Base-by-base conservation (phyloP, 139 green algal species). In the Coccomyxa sp. region DNA sequence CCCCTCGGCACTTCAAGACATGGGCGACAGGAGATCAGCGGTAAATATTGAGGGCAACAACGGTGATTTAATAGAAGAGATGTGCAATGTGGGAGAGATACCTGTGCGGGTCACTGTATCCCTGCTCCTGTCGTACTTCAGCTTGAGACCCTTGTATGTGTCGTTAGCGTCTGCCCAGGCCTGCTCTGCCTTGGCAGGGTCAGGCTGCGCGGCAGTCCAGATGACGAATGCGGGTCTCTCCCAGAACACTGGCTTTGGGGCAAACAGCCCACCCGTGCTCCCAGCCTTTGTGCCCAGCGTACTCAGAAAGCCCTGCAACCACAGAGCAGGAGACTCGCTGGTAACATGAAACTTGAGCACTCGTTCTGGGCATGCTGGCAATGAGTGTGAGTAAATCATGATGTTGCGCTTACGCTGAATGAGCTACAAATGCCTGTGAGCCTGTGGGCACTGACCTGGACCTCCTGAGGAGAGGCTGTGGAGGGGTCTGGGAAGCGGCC, bases 171-270 rank as follows among this genome's bases (percentile, higher is more conserved):
- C 82, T 8, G 82, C 68, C 33, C 68, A 37, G 29, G 55, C 50
- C 50, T 83, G 78, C 75, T 83, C 81, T 2, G 81, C 79, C 3
- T 78, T 74, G 3, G 68, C 69, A 16, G 73, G 68, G 44, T 84
- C 81, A 9, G 72, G 16, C 38, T 84, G 55, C 1, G 83, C 77
- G 6, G 77, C 81, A 0, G 78, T 82, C 82, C 84, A 92, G n/a
- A 94, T 68, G 8, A 95, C 36, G 58, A 90, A 95, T n/a, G 79
- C 73, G 9, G 81, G 83, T 35, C 85, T 80, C 77, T 95, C 88
- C 82, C 84, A 94, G 84, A 97, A 95, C 1, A 90, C 88, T 9
- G 89, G 79, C 83, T 94, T 95, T 78, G 68, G 50, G 29, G 86
- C 76, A 81, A 93, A 92, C 38, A 84, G 82, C 24, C 88, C 86